phyloP scores from a whole-genome alignment of 208 protist species.

The Leishmania arabica region DNA sequence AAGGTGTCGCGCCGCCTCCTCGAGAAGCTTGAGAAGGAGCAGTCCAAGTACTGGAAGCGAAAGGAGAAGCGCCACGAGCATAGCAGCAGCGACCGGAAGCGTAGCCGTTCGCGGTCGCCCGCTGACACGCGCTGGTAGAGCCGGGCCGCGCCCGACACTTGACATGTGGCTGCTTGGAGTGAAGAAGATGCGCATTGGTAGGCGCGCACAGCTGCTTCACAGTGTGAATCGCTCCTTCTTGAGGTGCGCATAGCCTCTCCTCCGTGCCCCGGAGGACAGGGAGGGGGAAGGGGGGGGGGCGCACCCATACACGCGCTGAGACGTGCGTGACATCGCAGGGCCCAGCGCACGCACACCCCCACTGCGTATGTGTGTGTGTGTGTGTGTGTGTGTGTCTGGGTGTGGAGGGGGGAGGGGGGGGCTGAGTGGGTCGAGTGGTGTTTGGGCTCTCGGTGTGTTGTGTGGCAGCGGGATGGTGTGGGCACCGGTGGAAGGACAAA shows the following conservation, averaged over 20 bases:
- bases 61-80: constrained; percentile 42
- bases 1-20: constrained; percentile 85
- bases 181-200: background rate
- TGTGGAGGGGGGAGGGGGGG: too few species aligned
- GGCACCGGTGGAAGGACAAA: too few species aligned
- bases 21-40: constrained; percentile 87
- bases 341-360: too few species aligned
- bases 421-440: background rate
- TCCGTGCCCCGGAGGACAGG: too few species aligned
- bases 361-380: too few species aligned
- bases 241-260: background rate
- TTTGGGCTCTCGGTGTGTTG: too few species aligned
- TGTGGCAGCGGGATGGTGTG: too few species aligned
- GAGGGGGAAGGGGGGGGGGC: too few species aligned
- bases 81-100: constrained; percentile 47
- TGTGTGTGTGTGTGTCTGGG: too few species aligned
- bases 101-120: constrained; percentile 28
- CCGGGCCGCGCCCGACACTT: too few species aligned
- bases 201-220: background rate
- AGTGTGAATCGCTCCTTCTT: background rate
- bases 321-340: too few species aligned
- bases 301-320: too few species aligned
- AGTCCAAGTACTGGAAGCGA: constrained; percentile 79
- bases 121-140: background rate
- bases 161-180: background rate